A percentile compares a stretch with the other conserved stretches of the same genome.
Conservation (phyloP, 192 early-diverging fungal genomes). For the Glomus cerebriforme region DNA sequence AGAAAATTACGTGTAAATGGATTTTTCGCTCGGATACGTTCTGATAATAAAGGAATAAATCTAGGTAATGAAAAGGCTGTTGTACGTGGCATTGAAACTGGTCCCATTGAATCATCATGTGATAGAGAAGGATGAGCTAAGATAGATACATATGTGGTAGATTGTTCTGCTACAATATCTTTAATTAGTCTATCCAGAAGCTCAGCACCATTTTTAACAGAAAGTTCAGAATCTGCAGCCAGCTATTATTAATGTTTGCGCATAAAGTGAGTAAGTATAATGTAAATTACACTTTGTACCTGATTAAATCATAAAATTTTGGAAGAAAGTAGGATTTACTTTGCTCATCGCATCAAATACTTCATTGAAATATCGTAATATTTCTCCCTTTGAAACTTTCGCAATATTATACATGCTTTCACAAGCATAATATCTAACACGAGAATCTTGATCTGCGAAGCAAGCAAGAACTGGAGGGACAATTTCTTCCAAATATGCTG, state of each 20-base stretch:
- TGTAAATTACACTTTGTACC: too few relatives aligned
- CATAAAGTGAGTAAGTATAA: neutral
- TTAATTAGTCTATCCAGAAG: constrained; percentile 93
- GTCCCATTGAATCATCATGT: constrained; percentile 41
- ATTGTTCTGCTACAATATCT: constrained; percentile 93
- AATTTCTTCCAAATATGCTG: constrained; percentile 71
- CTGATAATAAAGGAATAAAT: constrained; percentile 92
- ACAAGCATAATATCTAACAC: constrained; percentile 97
- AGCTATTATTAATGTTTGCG: constrained; percentile 51
- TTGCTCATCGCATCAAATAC: constrained; percentile 96
- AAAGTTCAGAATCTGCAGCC: constrained; percentile 84
- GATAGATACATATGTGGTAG: constrained; percentile 69
- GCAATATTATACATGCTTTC: constrained; percentile 98
- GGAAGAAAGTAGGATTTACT: constrained; percentile 48
- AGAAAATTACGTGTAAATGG: constrained; percentile 89
- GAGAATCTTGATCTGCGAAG: constrained; percentile 87
- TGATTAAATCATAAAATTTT: constrained; percentile 2
- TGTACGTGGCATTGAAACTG: constrained; percentile 55
- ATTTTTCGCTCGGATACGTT: constrained; percentile 90
- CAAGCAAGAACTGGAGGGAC: constrained; percentile 94
- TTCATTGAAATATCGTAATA: constrained; percentile 92
- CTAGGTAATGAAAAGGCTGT: constrained; percentile 86
- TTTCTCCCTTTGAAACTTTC: constrained; percentile 89
- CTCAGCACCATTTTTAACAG: constrained; percentile 94
- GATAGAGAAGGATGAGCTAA: constrained; percentile 8